A percentile compares a stretch with the other conserved stretches of the same genome.
Conservation (phyloP, 306 rosid genomes). For the Sindora glabra region DNA sequence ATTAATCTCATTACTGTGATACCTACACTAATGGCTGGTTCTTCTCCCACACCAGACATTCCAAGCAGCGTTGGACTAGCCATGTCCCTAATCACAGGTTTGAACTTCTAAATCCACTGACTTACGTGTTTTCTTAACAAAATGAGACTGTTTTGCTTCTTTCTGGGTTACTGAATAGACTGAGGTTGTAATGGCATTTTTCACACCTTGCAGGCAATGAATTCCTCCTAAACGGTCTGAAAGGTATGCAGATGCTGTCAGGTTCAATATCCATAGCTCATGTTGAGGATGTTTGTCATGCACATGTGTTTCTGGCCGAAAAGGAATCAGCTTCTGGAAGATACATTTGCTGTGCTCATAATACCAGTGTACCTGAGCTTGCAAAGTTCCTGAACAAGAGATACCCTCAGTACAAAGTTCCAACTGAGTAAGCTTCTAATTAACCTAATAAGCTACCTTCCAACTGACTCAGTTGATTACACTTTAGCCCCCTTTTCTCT, state of each 20-base stretch:
- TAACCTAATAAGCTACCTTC: not conserved
- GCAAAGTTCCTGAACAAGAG: slow-evolving; percentile 56
- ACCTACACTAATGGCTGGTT: slow-evolving; percentile 58
- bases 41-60: slow-evolving; percentile 57
- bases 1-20: slow-evolving; percentile 75
- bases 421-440: slow-evolving; percentile 57
- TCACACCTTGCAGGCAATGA: slow-evolving; percentile 43
- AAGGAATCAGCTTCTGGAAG: slow-evolving; percentile 75
- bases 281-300: slow-evolving; percentile 68
- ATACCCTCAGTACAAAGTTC: slow-evolving; percentile 53
- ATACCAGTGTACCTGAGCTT: slow-evolving; percentile 63
- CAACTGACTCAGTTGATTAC: not conserved
- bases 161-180: not conserved
- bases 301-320: slow-evolving; percentile 72
- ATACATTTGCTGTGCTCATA: slow-evolving; percentile 54
- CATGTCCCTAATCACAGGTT: slow-evolving; percentile 55
- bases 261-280: slow-evolving; percentile 65
- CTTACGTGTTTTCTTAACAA: not conserved
- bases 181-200: not conserved
- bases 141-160: not conserved
- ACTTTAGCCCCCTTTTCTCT: too few species aligned
- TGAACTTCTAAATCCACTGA: not conserved
- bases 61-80: slow-evolving; percentile 52
- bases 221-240: slow-evolving; percentile 49
- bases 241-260: slow-evolving; percentile 64